Evolutionary conservation across 345 rosid genomes (phyloP), one percentile per base, ranked within the genome.

Genomic region (Heritiera fomes): DNA sequence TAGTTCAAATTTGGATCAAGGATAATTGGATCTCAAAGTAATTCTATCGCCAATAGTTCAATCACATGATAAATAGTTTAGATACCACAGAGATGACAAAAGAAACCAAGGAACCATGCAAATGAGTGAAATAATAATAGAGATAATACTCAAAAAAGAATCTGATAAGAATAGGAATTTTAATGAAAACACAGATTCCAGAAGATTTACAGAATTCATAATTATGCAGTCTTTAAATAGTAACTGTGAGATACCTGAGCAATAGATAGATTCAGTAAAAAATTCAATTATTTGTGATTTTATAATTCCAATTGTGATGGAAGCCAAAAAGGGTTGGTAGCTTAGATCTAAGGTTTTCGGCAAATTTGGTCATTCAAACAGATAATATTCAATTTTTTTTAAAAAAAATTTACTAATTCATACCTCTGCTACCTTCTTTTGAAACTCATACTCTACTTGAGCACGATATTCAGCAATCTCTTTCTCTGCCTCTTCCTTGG

Each of bases 401-500:
- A 9, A 34, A 15, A 43, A 9, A 34, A 15, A 43, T 18, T 17
- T 32, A 45, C 55, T 60, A n/a, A 49, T 68, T 73, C 84, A 82
- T 70, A 92, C 98, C 94, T 85, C 94, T 40, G 90, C 85, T 56
- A 92, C 80, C 82, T 53, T 53, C 58, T 20, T 90, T 87, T 92
- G 95, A 83, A 88, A 95, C 52, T 87, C 90, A 58, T 82, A 81
- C 82, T 95, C 98, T 74, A 91, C 84, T 52, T 81, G 93, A 67
- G 92, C 87, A 72, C 90, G 93, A 74, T 82, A 92, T 15, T 87
- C 87, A 82, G 92, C 80, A 79, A 91, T 67, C 84, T 92, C 96
- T 81, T 80, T 92, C 75, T 89, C 96, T 60, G 93, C 96, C 82
- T 92, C 96, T 74, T 93, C 97, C 84, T 93, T 92, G 81, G 99